Evolutionary conservation across 768 basidiomycete genomes (phyloP).

Genomic region (Calocera viscosa): DNA sequence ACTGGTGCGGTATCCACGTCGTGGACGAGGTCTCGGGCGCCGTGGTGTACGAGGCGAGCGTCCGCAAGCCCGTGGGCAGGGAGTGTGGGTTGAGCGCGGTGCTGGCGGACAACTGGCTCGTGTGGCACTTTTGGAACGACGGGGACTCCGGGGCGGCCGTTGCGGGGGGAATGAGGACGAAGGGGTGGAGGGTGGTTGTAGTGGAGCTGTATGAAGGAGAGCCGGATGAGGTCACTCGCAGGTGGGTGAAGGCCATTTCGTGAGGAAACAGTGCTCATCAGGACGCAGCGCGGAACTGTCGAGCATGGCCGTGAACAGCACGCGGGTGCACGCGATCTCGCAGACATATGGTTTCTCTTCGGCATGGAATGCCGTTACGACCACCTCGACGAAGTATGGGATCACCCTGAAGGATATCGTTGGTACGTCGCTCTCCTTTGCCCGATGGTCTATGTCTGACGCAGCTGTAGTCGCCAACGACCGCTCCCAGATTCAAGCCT

Average conservation of each 20-base stretch:
- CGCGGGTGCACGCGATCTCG: slow-evolving; percentile 47
- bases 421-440: slow-evolving; percentile 36
- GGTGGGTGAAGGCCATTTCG: slow-evolving; percentile 35
- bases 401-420: slow-evolving; percentile 79
- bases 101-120: slow-evolving; percentile 84
- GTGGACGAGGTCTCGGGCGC: slow-evolving; percentile 72
- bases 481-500: slow-evolving; percentile 57
- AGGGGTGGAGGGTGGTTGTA: slow-evolving; percentile 60
- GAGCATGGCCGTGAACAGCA: slow-evolving; percentile 41
- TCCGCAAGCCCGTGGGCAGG: slow-evolving; percentile 27
- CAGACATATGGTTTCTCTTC: slow-evolving; percentile 59
- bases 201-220: slow-evolving; percentile 83
- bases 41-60: slow-evolving; percentile 49
- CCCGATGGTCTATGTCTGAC: background rate
- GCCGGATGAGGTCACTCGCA: slow-evolving; percentile 55
- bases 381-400: slow-evolving; percentile 78
- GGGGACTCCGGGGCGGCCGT: slow-evolving; percentile 32
- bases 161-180: slow-evolving; percentile 27
- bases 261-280: background rate
- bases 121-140: slow-evolving; percentile 72
- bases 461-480: slow-evolving; percentile 53
- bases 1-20: slow-evolving; percentile 53
- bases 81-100: slow-evolving; percentile 55
- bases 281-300: slow-evolving; percentile 40
- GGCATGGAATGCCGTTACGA: slow-evolving; percentile 53